phyloP scores from a whole-genome alignment of 208 protist species.

The Wallacemonas sp. region DNA sequence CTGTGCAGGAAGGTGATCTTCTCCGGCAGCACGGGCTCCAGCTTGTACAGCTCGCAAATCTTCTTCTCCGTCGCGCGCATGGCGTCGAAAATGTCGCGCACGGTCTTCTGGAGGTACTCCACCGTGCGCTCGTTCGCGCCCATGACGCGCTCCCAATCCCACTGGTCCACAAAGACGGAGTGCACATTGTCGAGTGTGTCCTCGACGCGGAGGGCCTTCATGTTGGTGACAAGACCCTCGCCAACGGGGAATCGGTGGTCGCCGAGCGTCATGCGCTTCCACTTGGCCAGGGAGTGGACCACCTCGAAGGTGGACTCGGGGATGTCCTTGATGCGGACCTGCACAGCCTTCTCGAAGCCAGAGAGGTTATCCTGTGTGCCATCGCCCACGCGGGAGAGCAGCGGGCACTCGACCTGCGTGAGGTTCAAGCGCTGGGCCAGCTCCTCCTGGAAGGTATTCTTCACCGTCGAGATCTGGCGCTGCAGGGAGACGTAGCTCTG shows the following conservation, averaged over 20 bases:
- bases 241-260: constrained; percentile 82
- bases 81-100: constrained; percentile 69
- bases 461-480: constrained; percentile 69
- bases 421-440: constrained; percentile 73
- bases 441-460: constrained; percentile 70
- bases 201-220: constrained; percentile 87
- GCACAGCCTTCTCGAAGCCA: constrained; percentile 88
- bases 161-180: constrained; percentile 93
- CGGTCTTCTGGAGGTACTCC: constrained; percentile 70
- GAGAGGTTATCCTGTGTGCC: constrained; percentile 92
- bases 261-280: constrained; percentile 87
- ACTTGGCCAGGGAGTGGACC: constrained; percentile 93
- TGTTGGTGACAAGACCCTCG: constrained; percentile 81
- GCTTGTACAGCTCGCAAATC: constrained; percentile 50
- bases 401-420: constrained; percentile 72
- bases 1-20: constrained; percentile 85
- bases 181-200: constrained; percentile 89
- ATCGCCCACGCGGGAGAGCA: constrained; percentile 80
- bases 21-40: constrained; percentile 65
- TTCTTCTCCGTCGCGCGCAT: constrained; percentile 70
- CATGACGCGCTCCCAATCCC: constrained; percentile 93
- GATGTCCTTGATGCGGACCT: constrained; percentile 82
- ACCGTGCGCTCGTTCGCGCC: constrained; percentile 50
- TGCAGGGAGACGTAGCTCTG: constrained; percentile 64
- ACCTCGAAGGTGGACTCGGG: constrained; percentile 79